Percentiles rank a stretch among this genome's conserved stretches.
These are phyloP conservation scores for Thalia dealbata DNA, from an alignment of 176 grass and related monocot species.

Conservation along the genomic window DNA sequence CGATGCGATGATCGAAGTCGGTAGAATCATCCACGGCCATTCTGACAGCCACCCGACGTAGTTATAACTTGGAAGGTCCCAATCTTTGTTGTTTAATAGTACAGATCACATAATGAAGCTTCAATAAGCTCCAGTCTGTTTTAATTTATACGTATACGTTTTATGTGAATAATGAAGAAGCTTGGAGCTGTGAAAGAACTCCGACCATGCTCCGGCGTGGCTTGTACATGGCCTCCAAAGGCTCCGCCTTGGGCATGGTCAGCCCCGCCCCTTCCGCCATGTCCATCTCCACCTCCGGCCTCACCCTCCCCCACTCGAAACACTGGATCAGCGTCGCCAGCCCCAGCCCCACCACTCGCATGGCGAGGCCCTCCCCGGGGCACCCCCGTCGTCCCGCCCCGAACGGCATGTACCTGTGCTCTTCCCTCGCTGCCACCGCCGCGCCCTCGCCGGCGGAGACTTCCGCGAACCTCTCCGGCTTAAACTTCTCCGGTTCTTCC, in stretches of 20 bases:
- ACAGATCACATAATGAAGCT: too few species aligned
- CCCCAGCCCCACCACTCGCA: not conserved
- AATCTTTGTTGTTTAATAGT: too few species aligned
- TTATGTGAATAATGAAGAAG: too few species aligned
- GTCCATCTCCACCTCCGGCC: conserved; percentile 1
- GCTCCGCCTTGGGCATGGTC: not conserved
- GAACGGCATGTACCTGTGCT: not conserved
- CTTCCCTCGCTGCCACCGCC: not conserved
- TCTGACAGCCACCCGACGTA: too few species aligned
- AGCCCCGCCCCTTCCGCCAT: conserved; percentile 8
- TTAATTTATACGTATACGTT: too few species aligned
- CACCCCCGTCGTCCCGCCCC: conserved; percentile 13
- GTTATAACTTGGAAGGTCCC: too few species aligned
- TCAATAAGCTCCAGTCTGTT: too few species aligned
- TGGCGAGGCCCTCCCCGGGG: conserved; percentile 6
- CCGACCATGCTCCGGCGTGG: not conserved
- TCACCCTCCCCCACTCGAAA: conserved; percentile 13
- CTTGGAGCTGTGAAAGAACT: not conserved
- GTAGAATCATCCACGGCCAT: too few species aligned
- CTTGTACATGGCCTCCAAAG: not conserved
- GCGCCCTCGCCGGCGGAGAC: not conserved
- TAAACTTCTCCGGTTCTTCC: conserved; percentile 10
- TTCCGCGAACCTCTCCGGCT: conserved; percentile 5
- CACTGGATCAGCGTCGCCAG: conserved; percentile 13
- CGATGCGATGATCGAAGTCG: too few species aligned